A percentile compares a stretch with the other conserved stretches of the same genome.
phyloP scores from a whole-genome alignment of 331 rosid genomes.

The Phaseolus coccineus region DNA sequence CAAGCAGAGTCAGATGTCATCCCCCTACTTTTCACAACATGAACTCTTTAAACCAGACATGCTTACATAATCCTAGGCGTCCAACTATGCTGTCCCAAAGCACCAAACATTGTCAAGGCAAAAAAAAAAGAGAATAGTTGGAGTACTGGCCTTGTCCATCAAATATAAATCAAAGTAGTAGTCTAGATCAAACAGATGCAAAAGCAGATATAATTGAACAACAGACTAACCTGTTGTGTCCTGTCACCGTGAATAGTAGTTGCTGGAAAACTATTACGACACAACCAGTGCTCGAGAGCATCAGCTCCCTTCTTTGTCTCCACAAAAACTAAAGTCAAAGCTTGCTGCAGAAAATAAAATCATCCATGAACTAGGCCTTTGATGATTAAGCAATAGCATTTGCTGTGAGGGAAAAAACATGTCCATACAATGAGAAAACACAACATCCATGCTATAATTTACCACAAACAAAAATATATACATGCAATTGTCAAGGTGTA shows the following conservation, averaged over 20 bases:
- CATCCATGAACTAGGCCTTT: not conserved
- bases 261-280: conserved; percentile 83
- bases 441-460: conserved; percentile 4
- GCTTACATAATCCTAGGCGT: not conserved
- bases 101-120: not conserved
- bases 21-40: not conserved
- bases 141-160: not conserved
- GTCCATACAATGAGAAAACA: conserved; percentile 12
- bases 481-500: no score
- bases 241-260: conserved; percentile 96
- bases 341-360: conserved; percentile 67
- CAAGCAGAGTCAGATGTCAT: not conserved
- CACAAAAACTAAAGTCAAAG: conserved; percentile 92
- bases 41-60: not conserved
- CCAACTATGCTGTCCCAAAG: not conserved
- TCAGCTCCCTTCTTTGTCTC: conserved; percentile 99
- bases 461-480: conserved; percentile 8
- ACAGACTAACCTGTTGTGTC: conserved; percentile 77
- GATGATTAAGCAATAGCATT: conserved; percentile 10
- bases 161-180: not conserved
- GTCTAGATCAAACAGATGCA: not conserved
- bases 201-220: conserved; percentile 22
- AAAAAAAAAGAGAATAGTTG: not conserved
- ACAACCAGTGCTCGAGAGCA: conserved; percentile 87
- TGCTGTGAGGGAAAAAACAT: conserved; percentile 6